Base-by-base conservation (phyloP, 1,284 basidiomycete genomes). In the Gastroboletus turbinatus region DNA sequence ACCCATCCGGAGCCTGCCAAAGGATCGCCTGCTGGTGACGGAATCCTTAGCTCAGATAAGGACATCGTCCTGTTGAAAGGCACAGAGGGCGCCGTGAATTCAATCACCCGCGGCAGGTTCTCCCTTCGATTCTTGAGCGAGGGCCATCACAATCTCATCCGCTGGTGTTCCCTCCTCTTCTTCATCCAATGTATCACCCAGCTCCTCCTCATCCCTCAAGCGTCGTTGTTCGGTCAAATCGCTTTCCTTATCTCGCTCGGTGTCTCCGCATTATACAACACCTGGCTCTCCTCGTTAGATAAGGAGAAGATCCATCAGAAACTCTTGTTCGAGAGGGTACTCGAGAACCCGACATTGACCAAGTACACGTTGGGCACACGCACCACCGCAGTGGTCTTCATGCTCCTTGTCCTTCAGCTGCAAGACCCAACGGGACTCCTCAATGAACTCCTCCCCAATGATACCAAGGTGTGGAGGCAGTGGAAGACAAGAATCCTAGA, bases 51-150 rank as follows among this genome's bases (percentile, higher is more conserved):
- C 3, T 56, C 59, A 4, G 59, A 58, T 35, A 53, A 52, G 27
- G 56, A 62, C 10, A 52, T 64, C 9, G 52, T 68, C 11, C 16
- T 68, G 27, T 33, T 68, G 46, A 63, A 35, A 40, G 69, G 70
- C 1, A 23, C 52, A 16, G 69, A 72, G 17, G 52, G 57, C 9
- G 69, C 66, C 0, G 66, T 72, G 19, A 70, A 70, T 25, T 56
- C 61, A 1, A 50, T 71, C 23, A 71, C 68, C 0, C 60, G 63
- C 2, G 70, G 72, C 9, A 50, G n/a, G 9, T 68, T 73, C 53
- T 53, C 59, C 27, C 53, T 73, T 9, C 49, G 58, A 7, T 73
- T 72, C 46, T 36, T 49, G 2, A 58, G 53, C 50, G 27, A 58
- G 19, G 13, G 38, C 16, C 59, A 66, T 1, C 58, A 53, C 51